Evolutionary conservation across 2,329 filamentous ascomycete genomes (phyloP).

Genomic region (Trichocomaceae sp.): DNA sequence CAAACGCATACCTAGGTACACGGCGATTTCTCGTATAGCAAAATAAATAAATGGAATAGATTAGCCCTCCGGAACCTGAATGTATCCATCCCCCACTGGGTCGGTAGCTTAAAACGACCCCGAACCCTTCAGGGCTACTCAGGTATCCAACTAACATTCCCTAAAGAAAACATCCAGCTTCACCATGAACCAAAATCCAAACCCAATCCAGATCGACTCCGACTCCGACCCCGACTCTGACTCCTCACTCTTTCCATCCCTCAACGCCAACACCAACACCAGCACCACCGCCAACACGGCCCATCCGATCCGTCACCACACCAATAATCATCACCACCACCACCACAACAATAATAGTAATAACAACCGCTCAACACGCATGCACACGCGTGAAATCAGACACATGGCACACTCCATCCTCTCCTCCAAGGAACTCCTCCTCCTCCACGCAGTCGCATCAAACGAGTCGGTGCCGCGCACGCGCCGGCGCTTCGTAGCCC

Average conservation of each 20-base stretch:
- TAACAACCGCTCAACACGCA: constrained; percentile 13
- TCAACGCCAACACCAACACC: neutral
- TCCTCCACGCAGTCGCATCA: constrained; percentile 33
- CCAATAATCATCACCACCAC: neutral
- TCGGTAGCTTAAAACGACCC: constrained; percentile 11
- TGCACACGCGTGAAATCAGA: constrained; percentile 25
- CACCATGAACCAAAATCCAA: constrained; percentile 15
- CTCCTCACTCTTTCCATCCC: neutral
- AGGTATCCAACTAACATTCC: no score
- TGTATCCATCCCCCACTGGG: neutral
- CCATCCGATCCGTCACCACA: neutral
- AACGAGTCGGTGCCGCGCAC: constrained; percentile 34
- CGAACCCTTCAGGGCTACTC: no score
- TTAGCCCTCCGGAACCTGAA: no score
- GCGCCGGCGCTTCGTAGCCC: constrained; percentile 30
- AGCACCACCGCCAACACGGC: no score
- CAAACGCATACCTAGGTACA: no score
- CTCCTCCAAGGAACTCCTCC: constrained; percentile 34
- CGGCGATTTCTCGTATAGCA: no score
- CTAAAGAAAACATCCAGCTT: no score
- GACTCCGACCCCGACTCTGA: constrained; percentile 15
- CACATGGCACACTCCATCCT: constrained; percentile 34
- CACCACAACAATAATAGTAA: neutral
- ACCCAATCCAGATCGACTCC: constrained; percentile 10
- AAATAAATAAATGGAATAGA: no score